A percentile compares a stretch with the other conserved stretches of the same genome.
Conservation (phyloP, 1,284 basidiomycete species). For the Rhodotorula sp. region DNA sequence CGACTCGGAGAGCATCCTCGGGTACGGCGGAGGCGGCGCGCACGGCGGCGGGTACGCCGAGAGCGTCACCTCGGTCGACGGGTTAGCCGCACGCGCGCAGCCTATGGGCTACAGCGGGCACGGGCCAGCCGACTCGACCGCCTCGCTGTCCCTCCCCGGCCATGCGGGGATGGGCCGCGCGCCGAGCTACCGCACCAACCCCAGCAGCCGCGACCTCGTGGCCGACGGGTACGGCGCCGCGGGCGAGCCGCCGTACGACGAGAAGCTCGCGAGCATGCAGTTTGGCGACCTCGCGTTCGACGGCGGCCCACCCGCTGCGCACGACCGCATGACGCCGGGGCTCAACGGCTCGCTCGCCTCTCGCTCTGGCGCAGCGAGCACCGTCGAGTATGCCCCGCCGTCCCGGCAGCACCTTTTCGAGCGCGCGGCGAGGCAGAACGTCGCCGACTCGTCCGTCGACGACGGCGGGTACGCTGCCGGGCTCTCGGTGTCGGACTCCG, state of each 20-base stretch:
- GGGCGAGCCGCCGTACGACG: neutral
- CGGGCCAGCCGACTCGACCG: conserved; percentile 14
- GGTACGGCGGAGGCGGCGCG: conserved; percentile 4
- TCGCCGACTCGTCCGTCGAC: conserved; percentile 1
- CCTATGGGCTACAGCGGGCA: conserved; percentile 19
- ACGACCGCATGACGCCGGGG: neutral
- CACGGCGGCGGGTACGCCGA: conserved; percentile 19
- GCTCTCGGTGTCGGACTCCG: neutral
- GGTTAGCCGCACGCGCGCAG: conserved; percentile 10
- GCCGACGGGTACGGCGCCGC: neutral
- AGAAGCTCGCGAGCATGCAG: neutral
- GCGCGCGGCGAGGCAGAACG: conserved; percentile 13
- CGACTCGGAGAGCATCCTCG: conserved; percentile 16
- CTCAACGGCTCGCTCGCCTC: neutral
- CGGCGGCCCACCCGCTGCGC: neutral
- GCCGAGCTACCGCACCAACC: conserved; percentile 28
- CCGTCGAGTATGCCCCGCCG: neutral
- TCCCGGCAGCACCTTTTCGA: conserved; percentile 2
- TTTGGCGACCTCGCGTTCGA: conserved; percentile 1
- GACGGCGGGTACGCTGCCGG: neutral
- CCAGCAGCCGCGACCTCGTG: conserved; percentile 8
- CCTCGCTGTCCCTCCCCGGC: neutral
- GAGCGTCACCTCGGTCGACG: conserved; percentile 23
- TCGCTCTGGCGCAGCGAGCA: neutral
- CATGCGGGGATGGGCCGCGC: conserved; percentile 2